Percentiles rank a stretch among this genome's conserved stretches.
These are phyloP conservation scores for Cercophora newfieldiana DNA, from an alignment of 495 filamentous ascomycete species.

Conservation along the genomic window DNA sequence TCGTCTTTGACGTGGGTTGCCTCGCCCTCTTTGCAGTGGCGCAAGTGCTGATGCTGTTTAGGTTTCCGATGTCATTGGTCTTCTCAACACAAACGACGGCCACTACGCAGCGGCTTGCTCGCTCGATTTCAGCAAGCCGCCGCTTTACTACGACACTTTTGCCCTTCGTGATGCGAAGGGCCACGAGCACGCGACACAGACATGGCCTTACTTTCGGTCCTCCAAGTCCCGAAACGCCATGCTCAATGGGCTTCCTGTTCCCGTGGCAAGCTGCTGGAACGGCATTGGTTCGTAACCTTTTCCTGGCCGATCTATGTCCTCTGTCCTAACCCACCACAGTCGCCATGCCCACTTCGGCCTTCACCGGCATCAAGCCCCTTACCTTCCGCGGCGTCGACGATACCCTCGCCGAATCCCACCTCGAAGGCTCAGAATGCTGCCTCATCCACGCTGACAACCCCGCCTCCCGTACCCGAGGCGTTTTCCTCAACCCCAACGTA, in stretches of 20 bases:
- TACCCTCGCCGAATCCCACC: constrained; percentile 61
- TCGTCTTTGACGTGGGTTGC: constrained; percentile 63
- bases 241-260: constrained; percentile 55
- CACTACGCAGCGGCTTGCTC: constrained; percentile 80
- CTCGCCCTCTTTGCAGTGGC: too few relatives aligned
- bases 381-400: constrained; percentile 73
- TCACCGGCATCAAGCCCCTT: constrained; percentile 28
- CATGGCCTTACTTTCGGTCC: constrained; percentile 78
- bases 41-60: constrained; percentile 14
- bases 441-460: constrained; percentile 78
- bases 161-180: constrained; percentile 73
- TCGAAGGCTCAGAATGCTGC: constrained; percentile 83
- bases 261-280: constrained; percentile 82
- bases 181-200: constrained; percentile 59
- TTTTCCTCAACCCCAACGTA: constrained; percentile 77
- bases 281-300: constrained; percentile 57
- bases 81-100: constrained; percentile 72
- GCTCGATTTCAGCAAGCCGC: constrained; percentile 70
- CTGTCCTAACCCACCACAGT: constrained; percentile 27
- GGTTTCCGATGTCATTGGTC: constrained; percentile 57
- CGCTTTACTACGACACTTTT: constrained; percentile 80
- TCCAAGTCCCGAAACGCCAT: constrained; percentile 59
- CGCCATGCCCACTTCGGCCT: constrained; percentile 38
- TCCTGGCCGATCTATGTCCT: constrained; percentile 8
- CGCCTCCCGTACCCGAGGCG: constrained; percentile 49